Conservation (phyloP, 73 alveolate species). For the Paramecium sonneborni region DNA sequence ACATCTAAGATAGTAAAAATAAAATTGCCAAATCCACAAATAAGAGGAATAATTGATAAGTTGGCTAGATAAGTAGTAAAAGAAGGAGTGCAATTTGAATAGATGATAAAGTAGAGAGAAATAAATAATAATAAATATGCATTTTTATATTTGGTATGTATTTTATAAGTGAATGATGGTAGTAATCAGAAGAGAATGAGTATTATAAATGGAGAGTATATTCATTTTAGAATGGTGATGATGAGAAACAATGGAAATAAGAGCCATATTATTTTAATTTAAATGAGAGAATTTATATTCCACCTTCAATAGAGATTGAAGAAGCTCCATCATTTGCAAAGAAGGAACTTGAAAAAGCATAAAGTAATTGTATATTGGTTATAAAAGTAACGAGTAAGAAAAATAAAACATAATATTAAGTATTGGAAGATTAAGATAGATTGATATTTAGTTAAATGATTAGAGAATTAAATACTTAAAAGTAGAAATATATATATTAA, state of each 20-base stretch:
- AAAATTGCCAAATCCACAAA: background rate
- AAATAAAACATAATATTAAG: background rate
- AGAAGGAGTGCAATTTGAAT: background rate
- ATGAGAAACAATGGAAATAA: conserved; percentile 60
- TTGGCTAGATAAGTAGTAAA: conserved; percentile 8
- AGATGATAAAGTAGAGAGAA: background rate
- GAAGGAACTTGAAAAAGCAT: conserved; percentile 18
- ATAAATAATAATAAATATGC: conserved; percentile 13
- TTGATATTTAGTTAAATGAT: background rate
- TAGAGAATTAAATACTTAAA: conserved; percentile 50
- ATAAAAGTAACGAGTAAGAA: background rate
- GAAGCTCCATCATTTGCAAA: conserved; percentile 42
- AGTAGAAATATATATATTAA: background rate
- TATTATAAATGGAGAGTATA: conserved; percentile 65
- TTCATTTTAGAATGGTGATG: conserved; percentile 58
- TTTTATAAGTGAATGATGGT: background rate
- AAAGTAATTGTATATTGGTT: background rate
- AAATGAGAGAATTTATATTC: conserved; percentile 34
- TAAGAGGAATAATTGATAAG: conserved; percentile 37
- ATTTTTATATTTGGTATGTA: background rate
- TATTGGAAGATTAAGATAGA: conserved; percentile 50
- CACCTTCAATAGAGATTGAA: conserved; percentile 49
- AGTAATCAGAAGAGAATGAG: conserved; percentile 51
- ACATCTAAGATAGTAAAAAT: background rate
- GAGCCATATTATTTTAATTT: conserved; percentile 56